Evolutionary conservation across 768 basidiomycete species (phyloP).

Genomic region (Leucocoprinus birnbaumii): DNA sequence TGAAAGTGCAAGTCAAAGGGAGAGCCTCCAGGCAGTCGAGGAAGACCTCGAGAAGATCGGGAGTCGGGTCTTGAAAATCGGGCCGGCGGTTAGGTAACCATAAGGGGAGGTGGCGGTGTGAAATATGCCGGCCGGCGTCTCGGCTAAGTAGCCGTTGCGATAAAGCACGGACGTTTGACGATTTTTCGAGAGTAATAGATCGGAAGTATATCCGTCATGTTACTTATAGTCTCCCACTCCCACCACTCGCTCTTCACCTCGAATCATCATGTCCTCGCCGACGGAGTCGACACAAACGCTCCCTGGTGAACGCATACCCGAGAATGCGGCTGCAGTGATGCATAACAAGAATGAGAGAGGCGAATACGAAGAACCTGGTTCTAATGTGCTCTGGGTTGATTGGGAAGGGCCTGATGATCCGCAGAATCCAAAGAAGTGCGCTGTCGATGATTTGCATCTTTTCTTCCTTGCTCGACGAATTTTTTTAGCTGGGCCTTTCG

Average conservation of each 20-base stretch:
- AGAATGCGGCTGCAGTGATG: neutral
- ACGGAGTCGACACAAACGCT: constrained; percentile 7
- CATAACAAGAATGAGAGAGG: neutral
- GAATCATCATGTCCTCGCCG: neutral
- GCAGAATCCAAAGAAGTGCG: constrained; percentile 56
- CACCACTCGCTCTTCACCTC: neutral
- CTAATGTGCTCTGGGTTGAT: constrained; percentile 41
- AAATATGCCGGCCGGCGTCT: no score
- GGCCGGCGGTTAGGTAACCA: no score
- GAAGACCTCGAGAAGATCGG: no score
- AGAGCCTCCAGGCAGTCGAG: no score
- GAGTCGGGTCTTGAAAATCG: no score
- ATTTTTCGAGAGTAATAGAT: neutral
- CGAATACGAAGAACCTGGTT: neutral
- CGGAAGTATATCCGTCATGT: constrained; percentile 3
- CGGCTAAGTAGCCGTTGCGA: no score
- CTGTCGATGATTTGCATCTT: neutral
- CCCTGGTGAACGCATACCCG: constrained; percentile 5
- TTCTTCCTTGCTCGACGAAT: neutral
- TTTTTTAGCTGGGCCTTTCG: constrained; percentile 48
- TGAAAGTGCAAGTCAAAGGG: no score
- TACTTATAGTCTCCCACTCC: neutral
- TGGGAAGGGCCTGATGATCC: constrained; percentile 66
- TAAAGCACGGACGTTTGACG: neutral
- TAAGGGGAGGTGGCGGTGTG: no score